These are phyloP conservation scores for Chaetomium cochliodes DNA, from an alignment of 495 filamentous ascomycete genomes.

Conservation along the genomic window DNA sequence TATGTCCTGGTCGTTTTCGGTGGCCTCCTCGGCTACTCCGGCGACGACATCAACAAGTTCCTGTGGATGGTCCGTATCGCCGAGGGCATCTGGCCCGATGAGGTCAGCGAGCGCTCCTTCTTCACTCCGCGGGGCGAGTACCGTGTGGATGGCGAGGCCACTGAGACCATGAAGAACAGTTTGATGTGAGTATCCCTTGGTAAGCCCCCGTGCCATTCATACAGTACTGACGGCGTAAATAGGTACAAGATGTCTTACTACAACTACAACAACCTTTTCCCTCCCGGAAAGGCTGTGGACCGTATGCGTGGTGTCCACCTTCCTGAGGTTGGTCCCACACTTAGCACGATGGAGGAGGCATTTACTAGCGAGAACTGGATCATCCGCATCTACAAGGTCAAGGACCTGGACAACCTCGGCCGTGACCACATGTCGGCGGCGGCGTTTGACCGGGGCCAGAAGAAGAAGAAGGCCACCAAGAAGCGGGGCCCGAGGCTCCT, in stretches of 20 bases:
- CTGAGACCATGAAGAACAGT: conserved; percentile 98
- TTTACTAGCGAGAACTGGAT: conserved; percentile 99
- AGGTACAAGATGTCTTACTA: conserved; percentile 99
- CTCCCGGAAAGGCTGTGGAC: conserved; percentile 84
- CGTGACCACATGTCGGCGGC: conserved; percentile 80
- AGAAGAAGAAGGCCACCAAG: conserved; percentile 85
- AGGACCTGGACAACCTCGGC: conserved; percentile 94
- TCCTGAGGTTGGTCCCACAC: conserved; percentile 81
- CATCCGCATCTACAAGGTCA: conserved; percentile 99
- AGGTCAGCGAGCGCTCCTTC: conserved; percentile 95
- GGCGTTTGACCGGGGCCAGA: conserved; percentile 88
- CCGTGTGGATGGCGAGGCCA: conserved; percentile 87
- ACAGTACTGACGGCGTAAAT: conserved; percentile 38
- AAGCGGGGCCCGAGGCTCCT: conserved; percentile 77
- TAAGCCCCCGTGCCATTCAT: neutral
- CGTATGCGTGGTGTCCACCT: conserved; percentile 79
- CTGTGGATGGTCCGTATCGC: conserved; percentile 99
- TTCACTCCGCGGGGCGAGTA: conserved; percentile 97
- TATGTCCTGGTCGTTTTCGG: conserved; percentile 98
- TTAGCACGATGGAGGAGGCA: conserved; percentile 90
- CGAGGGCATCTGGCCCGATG: conserved; percentile 98
- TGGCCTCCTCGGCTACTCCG: conserved; percentile 95
- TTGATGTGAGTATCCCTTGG: conserved; percentile 71
- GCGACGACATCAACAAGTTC: conserved; percentile 99
- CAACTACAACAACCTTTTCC: conserved; percentile 93